Percentiles rank a stretch among this genome's conserved stretches.
These are phyloP conservation scores for Aspergillus coremiiformis DNA, from an alignment of 495 filamentous ascomycete genomes.

Conservation along the genomic window DNA sequence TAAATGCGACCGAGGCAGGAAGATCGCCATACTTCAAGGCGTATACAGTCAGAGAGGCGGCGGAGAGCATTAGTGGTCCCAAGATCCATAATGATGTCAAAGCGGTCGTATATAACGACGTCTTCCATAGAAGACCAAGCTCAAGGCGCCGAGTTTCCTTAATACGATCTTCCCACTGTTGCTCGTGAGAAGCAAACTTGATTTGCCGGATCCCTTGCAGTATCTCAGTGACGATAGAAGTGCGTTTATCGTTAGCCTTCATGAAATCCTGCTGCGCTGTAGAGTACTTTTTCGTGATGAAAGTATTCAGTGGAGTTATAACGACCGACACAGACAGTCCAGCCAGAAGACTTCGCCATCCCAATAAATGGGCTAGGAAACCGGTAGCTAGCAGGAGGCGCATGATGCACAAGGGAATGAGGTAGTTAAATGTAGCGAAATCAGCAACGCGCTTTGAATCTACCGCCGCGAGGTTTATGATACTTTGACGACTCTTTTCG, in stretches of 20 bases:
- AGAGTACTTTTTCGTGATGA: slow-evolving; percentile 58
- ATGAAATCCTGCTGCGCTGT: slow-evolving; percentile 64
- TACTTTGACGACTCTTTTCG: slow-evolving; percentile 64
- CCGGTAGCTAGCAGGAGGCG: slow-evolving; percentile 56
- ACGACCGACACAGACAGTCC: slow-evolving; percentile 59
- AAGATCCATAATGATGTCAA: slow-evolving; percentile 63
- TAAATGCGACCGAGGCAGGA: slow-evolving; percentile 72
- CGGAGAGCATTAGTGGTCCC: slow-evolving; percentile 65
- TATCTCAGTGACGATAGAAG: slow-evolving; percentile 72
- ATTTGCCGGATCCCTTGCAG: slow-evolving; percentile 80
- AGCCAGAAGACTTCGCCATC: slow-evolving; percentile 61
- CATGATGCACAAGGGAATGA: slow-evolving; percentile 50
- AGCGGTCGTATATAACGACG: slow-evolving; percentile 50
- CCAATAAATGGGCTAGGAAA: slow-evolving; percentile 63
- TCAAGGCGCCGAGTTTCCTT: slow-evolving; percentile 57
- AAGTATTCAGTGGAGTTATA: slow-evolving; percentile 62
- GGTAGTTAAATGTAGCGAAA: slow-evolving; percentile 56
- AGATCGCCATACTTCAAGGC: slow-evolving; percentile 54
- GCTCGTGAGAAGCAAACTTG: slow-evolving; percentile 80
- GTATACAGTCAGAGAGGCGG: slow-evolving; percentile 62
- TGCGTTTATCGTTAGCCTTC: slow-evolving; percentile 71
- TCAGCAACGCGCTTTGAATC: slow-evolving; percentile 69
- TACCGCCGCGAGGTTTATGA: slow-evolving; percentile 72
- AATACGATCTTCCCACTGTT: slow-evolving; percentile 72
- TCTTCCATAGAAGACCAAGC: slow-evolving; percentile 57